Evolutionary conservation across 2,329 filamentous ascomycete genomes (phyloP), one percentile per base, ranked within the genome.

Genomic region (Fusarium agapanthi): DNA sequence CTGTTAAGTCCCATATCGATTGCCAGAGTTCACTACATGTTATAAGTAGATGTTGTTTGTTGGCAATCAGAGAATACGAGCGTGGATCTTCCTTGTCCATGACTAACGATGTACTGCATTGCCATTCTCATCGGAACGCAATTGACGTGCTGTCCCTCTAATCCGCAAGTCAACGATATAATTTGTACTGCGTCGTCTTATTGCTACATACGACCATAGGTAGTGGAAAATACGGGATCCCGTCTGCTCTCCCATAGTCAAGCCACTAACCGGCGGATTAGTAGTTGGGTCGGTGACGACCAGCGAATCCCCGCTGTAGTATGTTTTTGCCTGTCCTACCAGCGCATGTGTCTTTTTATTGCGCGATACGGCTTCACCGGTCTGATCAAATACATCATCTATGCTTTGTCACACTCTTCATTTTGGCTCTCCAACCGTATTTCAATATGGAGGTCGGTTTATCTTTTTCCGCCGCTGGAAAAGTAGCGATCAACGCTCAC

Each of bases 161-260:
- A 30, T 32, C 32, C 6, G 13, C 2, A 32, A 2, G 32, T 35
- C 34, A 35, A 15, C 7, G 0, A 4, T 44, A 26, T 44, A 20
- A 3, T 0, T 4, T 26, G 18, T 0, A 9, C 6, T 26, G 7
- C 5, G 2, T 14, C 0, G 0, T 2, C 3, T 6, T 0, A 0
- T 18, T 15, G 12, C 3, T 12, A 45, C 44, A 47, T 47, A 47
- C 44, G 44, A 47, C 44, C 44, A 47, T 28, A 47, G 26, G 44
- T 28, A 43, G 40, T 41, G 40, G 40, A 41, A 24, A 41, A 41
- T 24, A 41, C 40, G 40, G 40, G 40, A 41, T 41, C 40, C 40
- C 40, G 40, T 41, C 40, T 24, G 40, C 40, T 41, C 40, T 41
- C 40, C 40, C n/a, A 41, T 41, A 41, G 40, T 41, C n/a, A 41